Evolutionary conservation across 1,284 basidiomycete genomes (phyloP).

Genomic region (Ustilago loliicola): DNA sequence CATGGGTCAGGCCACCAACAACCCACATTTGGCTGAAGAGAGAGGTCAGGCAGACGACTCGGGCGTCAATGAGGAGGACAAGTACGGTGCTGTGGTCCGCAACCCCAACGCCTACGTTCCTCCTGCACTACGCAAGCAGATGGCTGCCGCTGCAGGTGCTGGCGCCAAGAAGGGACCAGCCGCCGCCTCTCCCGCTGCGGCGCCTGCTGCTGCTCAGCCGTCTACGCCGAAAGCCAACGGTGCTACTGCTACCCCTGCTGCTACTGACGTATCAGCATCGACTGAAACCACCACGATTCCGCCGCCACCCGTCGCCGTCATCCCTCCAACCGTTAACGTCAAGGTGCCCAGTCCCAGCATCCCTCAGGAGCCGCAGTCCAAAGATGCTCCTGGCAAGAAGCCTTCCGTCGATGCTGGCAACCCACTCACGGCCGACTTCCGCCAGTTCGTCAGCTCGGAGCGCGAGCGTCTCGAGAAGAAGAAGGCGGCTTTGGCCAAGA

Average conservation of each 20-base stretch:
- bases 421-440: slow-evolving; percentile 64
- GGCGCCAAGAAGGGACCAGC: slow-evolving; percentile 52
- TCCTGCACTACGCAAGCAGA: slow-evolving; percentile 78
- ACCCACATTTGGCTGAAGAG: slow-evolving; percentile 92
- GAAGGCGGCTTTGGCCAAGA: slow-evolving; percentile 88
- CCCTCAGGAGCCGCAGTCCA: slow-evolving; percentile 27
- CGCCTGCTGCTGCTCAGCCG: slow-evolving; percentile 3
- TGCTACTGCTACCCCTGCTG: slow-evolving; percentile 42
- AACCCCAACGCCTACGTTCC: slow-evolving; percentile 91
- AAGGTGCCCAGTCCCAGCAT: slow-evolving; percentile 51
- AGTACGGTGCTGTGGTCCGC: slow-evolving; percentile 94
- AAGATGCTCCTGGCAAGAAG: slow-evolving; percentile 35
- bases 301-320: slow-evolving; percentile 18
- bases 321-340: slow-evolving; percentile 45
- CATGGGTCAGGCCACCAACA: slow-evolving; percentile 75
- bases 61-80: slow-evolving; percentile 91
- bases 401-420: slow-evolving; percentile 40
- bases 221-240: slow-evolving; percentile 25
- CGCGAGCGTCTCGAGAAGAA: slow-evolving; percentile 77
- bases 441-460: slow-evolving; percentile 66
- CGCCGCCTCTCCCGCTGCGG: slow-evolving; percentile 29
- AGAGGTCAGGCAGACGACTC: slow-evolving; percentile 81
- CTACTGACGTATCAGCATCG: slow-evolving; percentile 2
- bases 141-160: slow-evolving; percentile 55
- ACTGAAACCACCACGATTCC: slow-evolving; percentile 24